Evolutionary conservation across 116 monocot genomes (phyloP).

Genomic region (Zostera marina): DNA sequence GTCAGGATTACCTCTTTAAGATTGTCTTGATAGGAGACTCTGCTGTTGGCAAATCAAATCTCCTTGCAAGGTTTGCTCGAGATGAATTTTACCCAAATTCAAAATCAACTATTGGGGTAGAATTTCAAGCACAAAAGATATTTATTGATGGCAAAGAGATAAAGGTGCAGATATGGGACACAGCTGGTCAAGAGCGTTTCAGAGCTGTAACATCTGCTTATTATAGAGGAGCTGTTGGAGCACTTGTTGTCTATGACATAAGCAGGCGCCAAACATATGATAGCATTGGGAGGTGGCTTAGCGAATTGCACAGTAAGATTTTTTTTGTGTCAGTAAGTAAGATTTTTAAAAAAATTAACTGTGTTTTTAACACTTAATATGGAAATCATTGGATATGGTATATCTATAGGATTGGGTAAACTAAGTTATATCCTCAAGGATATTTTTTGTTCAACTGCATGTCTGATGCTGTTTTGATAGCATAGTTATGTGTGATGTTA

Average conservation of each 20-base stretch:
- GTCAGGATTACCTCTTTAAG: constrained; percentile 5
- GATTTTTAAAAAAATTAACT: background rate
- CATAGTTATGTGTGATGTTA: too few species aligned
- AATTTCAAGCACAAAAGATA: constrained; percentile 5
- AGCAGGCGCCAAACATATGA: constrained; percentile 15
- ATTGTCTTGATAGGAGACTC: constrained; percentile 6
- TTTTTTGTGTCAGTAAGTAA: background rate
- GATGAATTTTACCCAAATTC: constrained; percentile 6
- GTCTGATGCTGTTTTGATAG: background rate
- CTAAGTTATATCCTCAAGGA: background rate
- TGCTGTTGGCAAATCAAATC: constrained; percentile 6
- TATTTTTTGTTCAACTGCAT: background rate
- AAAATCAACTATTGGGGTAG: constrained; percentile 6
- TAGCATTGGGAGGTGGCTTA: constrained; percentile 21
- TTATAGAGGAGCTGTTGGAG: constrained; percentile 62
- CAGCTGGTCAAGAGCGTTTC: constrained; percentile 66
- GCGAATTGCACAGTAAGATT: constrained; percentile 31
- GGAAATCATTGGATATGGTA: background rate
- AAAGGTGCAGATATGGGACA: constrained; percentile 28
- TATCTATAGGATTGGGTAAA: too few species aligned
- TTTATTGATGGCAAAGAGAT: background rate
- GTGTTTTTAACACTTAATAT: background rate
- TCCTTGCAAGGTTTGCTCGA: constrained; percentile 6
- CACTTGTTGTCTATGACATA: constrained; percentile 56
- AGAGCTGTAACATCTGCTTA: constrained; percentile 69